Base-by-base conservation (phyloP, 352 stramenopile species). In the Phytophthora cactorum region DNA sequence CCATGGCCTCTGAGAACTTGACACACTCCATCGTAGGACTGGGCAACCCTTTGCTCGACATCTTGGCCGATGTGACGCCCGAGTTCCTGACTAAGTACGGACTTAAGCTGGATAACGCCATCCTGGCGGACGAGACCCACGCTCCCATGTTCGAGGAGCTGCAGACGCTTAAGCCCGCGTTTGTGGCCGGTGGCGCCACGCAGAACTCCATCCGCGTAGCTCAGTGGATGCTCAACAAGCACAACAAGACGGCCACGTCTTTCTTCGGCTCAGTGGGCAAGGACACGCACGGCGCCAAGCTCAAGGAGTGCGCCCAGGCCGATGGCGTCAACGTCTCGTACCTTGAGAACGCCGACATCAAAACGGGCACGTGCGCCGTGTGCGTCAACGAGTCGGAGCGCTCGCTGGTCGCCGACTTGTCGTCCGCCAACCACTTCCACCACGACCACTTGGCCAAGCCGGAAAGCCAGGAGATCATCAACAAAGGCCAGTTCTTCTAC, bases 131-230 rank as follows among this genome's bases (percentile, higher is more conserved):
- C 66, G 97, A 99, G 43, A 98, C 97, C 63, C 98, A 99, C 85
- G 66, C 97, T 64, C 91, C 97, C 57, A 88, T 99, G 55, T 99
- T 99, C 83, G 86, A 98, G 50, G 96, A 99, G 78, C 79, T 99
- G 43, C 84, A 92, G 39, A 74, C 91, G 67, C 97, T 92, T 76
- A 88, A 92, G 59, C 95, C 98, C 3, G 81, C 98, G 64, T 99
- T 97, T 84, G 98, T 99, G 72, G 97, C 97, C 7, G 98, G 95
- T 32, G 98, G 98, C 55, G 97, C 98, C 46, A 99, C 98, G 15
- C 98, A 99, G 82, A 99, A 99, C 88, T 96, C 88, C 61, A 99
- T 99, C 77, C 96, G 98, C 56, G 96, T 99, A n/a, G 97, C 97
- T 4, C 97, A 99, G 82, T 99, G 98, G 98, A 99, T 99, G 97